phyloP scores from a whole-genome alignment of 2,329 filamentous ascomycete genomes.

The Fusarium clavum region DNA sequence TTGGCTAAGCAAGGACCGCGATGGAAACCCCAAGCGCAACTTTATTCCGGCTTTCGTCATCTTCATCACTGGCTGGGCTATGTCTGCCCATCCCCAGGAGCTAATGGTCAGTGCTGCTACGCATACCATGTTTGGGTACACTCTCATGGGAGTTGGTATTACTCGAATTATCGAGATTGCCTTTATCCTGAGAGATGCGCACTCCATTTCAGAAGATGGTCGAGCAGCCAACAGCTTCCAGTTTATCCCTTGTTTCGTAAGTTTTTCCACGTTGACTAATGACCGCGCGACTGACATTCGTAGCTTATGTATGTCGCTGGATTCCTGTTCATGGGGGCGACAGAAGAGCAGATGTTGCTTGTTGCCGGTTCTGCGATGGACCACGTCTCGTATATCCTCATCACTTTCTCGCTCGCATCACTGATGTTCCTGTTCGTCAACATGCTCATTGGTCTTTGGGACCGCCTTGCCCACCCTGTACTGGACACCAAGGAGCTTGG shows the following conservation, averaged over 20 bases:
- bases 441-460: constrained; percentile 87
- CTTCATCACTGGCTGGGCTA: constrained; percentile 91
- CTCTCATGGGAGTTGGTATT: constrained; percentile 88
- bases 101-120: constrained; percentile 87
- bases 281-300: constrained; percentile 18
- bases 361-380: constrained; percentile 80
- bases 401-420: constrained; percentile 91
- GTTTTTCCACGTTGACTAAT: constrained; percentile 53
- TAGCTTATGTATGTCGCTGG: constrained; percentile 91
- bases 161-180: constrained; percentile 90
- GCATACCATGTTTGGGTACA: constrained; percentile 92
- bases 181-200: constrained; percentile 83
- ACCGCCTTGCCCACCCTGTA: constrained; percentile 63
- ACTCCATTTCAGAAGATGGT: constrained; percentile 73
- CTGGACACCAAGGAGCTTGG: constrained; percentile 52
- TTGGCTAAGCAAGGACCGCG: constrained; percentile 87
- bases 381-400: constrained; percentile 91
- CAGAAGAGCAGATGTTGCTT: constrained; percentile 92
- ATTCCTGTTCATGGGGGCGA: constrained; percentile 97
- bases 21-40: constrained; percentile 90
- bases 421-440: constrained; percentile 91
- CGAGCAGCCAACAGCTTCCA: constrained; percentile 73
- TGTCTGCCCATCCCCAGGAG: constrained; percentile 90
- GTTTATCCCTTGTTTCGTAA: constrained; percentile 65
- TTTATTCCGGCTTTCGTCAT: constrained; percentile 93